phyloP scores from a whole-genome alignment of 1,284 basidiomycete genomes.

The Fistulinella staudtii region DNA sequence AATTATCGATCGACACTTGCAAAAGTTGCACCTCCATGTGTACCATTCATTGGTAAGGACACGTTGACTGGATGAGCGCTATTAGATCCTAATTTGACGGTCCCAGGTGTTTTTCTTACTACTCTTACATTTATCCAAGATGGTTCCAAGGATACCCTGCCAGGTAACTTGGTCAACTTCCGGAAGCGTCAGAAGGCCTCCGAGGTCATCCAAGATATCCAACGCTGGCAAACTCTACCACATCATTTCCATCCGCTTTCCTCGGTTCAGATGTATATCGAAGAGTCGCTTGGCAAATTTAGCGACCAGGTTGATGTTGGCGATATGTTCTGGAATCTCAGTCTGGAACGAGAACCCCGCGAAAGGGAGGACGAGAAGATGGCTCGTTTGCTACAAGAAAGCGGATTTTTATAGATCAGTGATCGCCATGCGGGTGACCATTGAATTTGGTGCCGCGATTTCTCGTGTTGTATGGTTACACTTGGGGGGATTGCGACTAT shows the following conservation, averaged over 20 bases:
- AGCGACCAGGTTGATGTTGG: slow-evolving; percentile 58
- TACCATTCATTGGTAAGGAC: slow-evolving; percentile 72
- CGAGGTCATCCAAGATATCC: slow-evolving; percentile 87
- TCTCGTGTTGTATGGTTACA: slow-evolving; percentile 23
- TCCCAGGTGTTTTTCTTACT: slow-evolving; percentile 75
- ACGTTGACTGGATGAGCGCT: slow-evolving; percentile 22
- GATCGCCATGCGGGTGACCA: background rate
- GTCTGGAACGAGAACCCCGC: slow-evolving; percentile 84
- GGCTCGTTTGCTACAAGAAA: slow-evolving; percentile 83
- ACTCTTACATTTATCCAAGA: slow-evolving; percentile 83
- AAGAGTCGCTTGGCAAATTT: slow-evolving; percentile 70
- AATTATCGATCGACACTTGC: slow-evolving; percentile 67
- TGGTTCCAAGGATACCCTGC: slow-evolving; percentile 68
- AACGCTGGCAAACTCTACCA: slow-evolving; percentile 89
- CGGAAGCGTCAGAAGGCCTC: slow-evolving; percentile 73
- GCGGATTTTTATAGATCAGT: slow-evolving; percentile 69
- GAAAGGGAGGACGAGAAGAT: slow-evolving; percentile 94
- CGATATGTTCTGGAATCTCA: slow-evolving; percentile 82
- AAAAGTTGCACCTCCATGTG: slow-evolving; percentile 70
- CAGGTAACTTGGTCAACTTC: slow-evolving; percentile 73
- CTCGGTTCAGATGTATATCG: slow-evolving; percentile 71
- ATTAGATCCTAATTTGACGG: slow-evolving; percentile 34
- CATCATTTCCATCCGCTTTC: slow-evolving; percentile 81
- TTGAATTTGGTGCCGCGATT: background rate
- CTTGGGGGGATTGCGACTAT: slow-evolving; percentile 10